phyloP scores from a whole-genome alignment of 164 flowering plant species.

The Protea cynaroides region DNA sequence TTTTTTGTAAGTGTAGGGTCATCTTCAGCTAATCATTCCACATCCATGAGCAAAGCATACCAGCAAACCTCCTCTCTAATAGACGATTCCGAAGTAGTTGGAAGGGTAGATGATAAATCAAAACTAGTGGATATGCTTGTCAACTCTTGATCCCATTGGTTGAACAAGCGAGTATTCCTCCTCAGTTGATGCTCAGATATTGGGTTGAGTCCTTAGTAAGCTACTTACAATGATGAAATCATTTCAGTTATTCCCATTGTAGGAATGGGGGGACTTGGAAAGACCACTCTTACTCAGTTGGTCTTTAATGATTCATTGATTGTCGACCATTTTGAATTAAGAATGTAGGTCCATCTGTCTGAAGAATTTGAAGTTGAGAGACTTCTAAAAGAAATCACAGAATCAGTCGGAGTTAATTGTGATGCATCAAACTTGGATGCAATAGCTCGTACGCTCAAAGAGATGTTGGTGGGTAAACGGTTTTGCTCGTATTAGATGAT shows the following conservation, averaged over 20 bases:
- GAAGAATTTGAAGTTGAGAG: background rate
- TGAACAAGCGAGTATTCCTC: too few relatives aligned
- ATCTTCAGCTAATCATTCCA: too few relatives aligned
- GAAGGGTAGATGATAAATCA: background rate
- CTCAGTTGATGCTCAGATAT: too few relatives aligned
- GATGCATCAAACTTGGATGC: background rate
- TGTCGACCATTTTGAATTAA: background rate
- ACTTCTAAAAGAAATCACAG: background rate
- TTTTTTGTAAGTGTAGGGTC: too few relatives aligned
- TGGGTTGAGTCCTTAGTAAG: too few relatives aligned
- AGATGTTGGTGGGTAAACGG: background rate
- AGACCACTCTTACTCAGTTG: slow-evolving; percentile 1
- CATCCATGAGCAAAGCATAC: too few relatives aligned
- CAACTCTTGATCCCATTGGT: too few relatives aligned
- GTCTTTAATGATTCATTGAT: background rate
- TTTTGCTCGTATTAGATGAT: background rate
- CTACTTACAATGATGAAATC: background rate
- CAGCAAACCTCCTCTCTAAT: too few relatives aligned
- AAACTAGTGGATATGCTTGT: background rate
- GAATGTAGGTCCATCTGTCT: background rate
- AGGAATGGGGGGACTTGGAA: background rate
- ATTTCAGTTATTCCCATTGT: background rate
- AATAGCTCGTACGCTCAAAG: background rate
- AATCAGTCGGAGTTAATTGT: background rate
- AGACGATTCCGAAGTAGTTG: background rate